Evolutionary conservation across 2,329 filamentous ascomycete genomes (phyloP), one percentile per base, ranked within the genome.

Genomic region (Pseudocercospora vitis): DNA sequence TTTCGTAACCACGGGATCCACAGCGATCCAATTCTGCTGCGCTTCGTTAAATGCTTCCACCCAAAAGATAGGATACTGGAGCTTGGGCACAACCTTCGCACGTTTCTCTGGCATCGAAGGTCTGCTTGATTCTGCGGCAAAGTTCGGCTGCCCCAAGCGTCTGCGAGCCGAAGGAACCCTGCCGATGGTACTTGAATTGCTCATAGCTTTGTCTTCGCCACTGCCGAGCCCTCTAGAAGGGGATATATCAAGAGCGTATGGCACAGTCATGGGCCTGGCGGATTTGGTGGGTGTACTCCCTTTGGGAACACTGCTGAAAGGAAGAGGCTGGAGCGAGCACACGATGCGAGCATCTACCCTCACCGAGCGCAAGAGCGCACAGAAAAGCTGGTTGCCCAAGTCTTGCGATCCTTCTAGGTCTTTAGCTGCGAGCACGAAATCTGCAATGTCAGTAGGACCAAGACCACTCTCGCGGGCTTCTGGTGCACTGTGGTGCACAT

Each of bases 321-420:
- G 80, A 0, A 99, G 76, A 1, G 86, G 83, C 62, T 99, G 94
- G 3, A 99, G 74, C 3, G 94, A 99, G 70, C 91, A 96, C 0
- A 97, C 88, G 3, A 99, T 78, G 9, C 94, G 82, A 4, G 89
- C 80, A 58, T 90, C 84, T 5, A 97, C 83, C 2, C 89, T 91
- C n/a, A 81, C 83, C n/a, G 84, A 82, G 14, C 94, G 85, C 3
- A 99, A 78, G 26, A 97, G 72, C 2, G 91, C 88, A 69, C 94
- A 97, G 65, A 95, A 96, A 0, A 99, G 71, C 68, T 97, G 91
- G 1, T 90, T 88, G 0, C 91, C 94, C 7, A 95, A 79, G 69
- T 99, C 94, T 59, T 91, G 83, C 7, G 92, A 97, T 0, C 92
- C 95, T 59, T 84, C 77, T 14, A 95, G 71, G 4, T 74, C 81